Evolutionary conservation across 805 yeast genomes (phyloP).

Genomic region (Lipomyces sp.): DNA sequence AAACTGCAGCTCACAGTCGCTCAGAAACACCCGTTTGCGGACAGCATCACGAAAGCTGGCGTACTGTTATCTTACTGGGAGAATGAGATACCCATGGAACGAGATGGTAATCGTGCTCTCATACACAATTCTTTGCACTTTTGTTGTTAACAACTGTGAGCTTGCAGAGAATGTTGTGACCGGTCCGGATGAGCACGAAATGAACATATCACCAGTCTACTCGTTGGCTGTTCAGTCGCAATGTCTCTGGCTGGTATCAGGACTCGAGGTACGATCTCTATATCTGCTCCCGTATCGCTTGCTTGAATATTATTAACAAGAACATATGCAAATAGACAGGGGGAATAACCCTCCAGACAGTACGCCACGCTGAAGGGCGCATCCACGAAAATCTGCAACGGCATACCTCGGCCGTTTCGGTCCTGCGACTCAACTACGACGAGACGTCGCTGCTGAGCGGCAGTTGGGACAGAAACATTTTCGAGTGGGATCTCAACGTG

Average conservation of each 20-base stretch:
- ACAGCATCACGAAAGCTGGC: slow-evolving; percentile 81
- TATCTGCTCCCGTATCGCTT: not conserved
- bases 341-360: slow-evolving; percentile 80
- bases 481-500: slow-evolving; percentile 81
- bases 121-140: not conserved
- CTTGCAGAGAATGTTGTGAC: not conserved
- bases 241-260: slow-evolving; percentile 80
- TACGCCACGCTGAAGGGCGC: slow-evolving; percentile 77
- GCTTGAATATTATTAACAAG: not conserved
- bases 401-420: slow-evolving; percentile 75
- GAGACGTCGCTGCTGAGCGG: slow-evolving; percentile 74
- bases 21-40: slow-evolving; percentile 84
- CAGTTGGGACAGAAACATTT: slow-evolving; percentile 80
- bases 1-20: slow-evolving; percentile 83
- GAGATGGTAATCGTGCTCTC: not conserved
- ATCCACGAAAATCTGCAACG: slow-evolving; percentile 70
- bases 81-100: slow-evolving; percentile 73
- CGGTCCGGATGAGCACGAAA: slow-evolving; percentile 16
- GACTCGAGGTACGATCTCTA: slow-evolving; percentile 45
- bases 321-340: slow-evolving; percentile 51
- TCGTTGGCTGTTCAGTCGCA: slow-evolving; percentile 80
- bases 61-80: slow-evolving; percentile 87
- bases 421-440: slow-evolving; percentile 55
- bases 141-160: slow-evolving; percentile 40
- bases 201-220: slow-evolving; percentile 73